These are phyloP conservation scores for Chrysoporthe austroafricana DNA, from an alignment of 2,329 filamentous ascomycete genomes.

Conservation along the genomic window DNA sequence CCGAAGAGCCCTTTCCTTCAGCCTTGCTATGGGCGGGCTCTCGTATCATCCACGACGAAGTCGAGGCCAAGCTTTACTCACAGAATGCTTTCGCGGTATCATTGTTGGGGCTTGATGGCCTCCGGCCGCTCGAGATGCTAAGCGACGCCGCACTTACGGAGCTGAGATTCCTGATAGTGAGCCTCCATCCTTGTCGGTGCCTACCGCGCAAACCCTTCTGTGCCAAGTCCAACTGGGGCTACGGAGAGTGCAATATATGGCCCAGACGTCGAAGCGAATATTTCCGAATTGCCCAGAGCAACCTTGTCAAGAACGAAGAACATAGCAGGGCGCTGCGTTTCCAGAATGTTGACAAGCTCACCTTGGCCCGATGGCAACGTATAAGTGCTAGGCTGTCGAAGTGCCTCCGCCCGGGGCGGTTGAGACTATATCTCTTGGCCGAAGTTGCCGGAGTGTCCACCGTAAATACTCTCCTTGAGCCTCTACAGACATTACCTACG, in stretches of 20 bases:
- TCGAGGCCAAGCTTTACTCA: constrained; percentile 3
- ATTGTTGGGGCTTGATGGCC: not conserved
- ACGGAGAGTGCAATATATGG: not conserved
- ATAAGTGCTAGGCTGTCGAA: not conserved
- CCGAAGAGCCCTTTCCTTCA: not conserved
- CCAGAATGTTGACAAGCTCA: not conserved
- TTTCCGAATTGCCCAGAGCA: not conserved
- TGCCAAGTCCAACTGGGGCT: not conserved
- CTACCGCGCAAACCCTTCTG: not conserved
- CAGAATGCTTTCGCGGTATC: constrained; percentile 6
- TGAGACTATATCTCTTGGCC: not conserved
- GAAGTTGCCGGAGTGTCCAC: not conserved
- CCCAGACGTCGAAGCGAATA: not conserved
- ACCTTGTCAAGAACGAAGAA: not conserved
- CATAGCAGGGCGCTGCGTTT: constrained; percentile 2
- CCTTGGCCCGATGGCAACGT: not conserved
- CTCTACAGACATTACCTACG: not conserved
- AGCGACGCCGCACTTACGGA: constrained; percentile 1
- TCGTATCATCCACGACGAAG: constrained; percentile 6
- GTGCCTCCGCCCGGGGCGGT: not conserved
- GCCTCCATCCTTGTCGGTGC: constrained; percentile 2
- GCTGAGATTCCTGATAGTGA: constrained; percentile 1
- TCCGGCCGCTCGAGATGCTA: constrained; percentile 6
- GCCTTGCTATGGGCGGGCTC: constrained; percentile 5
- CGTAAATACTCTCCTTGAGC: not conserved